Evolutionary conservation across 2,329 filamentous ascomycete species (phyloP).

Genomic region (Talaromyces islandicus): DNA sequence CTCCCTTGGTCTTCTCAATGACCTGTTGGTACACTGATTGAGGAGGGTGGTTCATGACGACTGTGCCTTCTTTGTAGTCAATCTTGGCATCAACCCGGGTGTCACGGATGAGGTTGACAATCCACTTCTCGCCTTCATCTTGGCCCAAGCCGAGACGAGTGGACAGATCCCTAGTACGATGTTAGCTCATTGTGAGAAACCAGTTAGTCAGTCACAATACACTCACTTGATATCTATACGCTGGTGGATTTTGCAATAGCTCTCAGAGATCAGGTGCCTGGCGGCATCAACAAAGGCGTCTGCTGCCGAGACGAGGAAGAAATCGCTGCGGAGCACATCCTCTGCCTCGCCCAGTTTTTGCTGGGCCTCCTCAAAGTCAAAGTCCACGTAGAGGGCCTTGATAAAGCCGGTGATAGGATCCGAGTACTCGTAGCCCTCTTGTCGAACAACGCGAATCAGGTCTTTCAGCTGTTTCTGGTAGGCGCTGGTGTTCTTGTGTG

Average conservation of each 20-base stretch:
- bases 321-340: conserved; percentile 85
- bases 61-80: conserved; percentile 96
- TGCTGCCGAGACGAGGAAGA: conserved; percentile 82
- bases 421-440: conserved; percentile 95
- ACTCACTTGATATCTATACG: conserved; percentile 87
- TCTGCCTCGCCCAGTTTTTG: conserved; percentile 81
- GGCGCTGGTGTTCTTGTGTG: conserved; percentile 67
- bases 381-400: conserved; percentile 90
- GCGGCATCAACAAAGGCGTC: conserved; percentile 92
- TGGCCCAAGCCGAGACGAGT: conserved; percentile 83
- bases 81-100: conserved; percentile 98
- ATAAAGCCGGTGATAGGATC: conserved; percentile 96
- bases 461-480: conserved; percentile 99
- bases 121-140: conserved; percentile 99
- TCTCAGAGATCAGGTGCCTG: conserved; percentile 94
- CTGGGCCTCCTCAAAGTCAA: conserved; percentile 96
- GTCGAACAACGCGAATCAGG: conserved; percentile 86
- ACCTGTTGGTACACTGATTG: conserved; percentile 99
- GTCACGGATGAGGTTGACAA: conserved; percentile 97
- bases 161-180: conserved; percentile 64
- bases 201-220: not conserved
- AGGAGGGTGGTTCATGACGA: conserved; percentile 98
- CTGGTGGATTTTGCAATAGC: conserved; percentile 99
- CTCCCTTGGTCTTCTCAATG: conserved; percentile 97
- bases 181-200: conserved; percentile 6